phyloP scores from a whole-genome alignment of 768 basidiomycete species.

The Rhizopogon rudus region DNA sequence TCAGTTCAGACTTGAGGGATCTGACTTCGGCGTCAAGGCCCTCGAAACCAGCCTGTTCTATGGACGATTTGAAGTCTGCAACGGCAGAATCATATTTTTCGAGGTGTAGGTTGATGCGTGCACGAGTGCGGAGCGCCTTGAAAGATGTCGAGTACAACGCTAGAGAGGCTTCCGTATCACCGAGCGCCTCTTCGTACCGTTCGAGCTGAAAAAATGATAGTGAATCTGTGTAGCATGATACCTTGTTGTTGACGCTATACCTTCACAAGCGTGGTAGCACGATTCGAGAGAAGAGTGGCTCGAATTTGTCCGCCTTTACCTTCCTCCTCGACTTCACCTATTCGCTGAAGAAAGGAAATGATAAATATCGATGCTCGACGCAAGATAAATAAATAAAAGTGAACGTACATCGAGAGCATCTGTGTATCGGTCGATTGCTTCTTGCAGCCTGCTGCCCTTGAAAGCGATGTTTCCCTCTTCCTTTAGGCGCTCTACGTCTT shows the following conservation, averaged over 20 bases:
- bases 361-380: neutral
- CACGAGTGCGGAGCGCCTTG: constrained; percentile 85
- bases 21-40: constrained; percentile 59
- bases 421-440: constrained; percentile 65
- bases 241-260: constrained; percentile 26
- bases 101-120: constrained; percentile 68
- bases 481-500: constrained; percentile 76
- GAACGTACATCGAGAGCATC: constrained; percentile 62
- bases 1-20: constrained; percentile 59
- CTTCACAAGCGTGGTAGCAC: constrained; percentile 78
- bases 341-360: constrained; percentile 36
- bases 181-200: constrained; percentile 61
- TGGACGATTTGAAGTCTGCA: constrained; percentile 74
- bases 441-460: constrained; percentile 51
- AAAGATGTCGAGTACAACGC: constrained; percentile 58
- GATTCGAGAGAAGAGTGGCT: constrained; percentile 76
- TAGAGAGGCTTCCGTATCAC: constrained; percentile 68
- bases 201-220: constrained; percentile 42
- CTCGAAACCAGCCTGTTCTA: constrained; percentile 66
- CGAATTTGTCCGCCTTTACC: constrained; percentile 77
- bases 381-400: neutral
- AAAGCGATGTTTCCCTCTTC: constrained; percentile 82
- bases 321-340: constrained; percentile 66
- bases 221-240: neutral
- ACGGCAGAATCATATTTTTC: constrained; percentile 72